Evolutionary conservation across 441 rosid species (phyloP), one percentile per base, ranked within the genome.

Genomic region (Pelargonium cotyledonis): DNA sequence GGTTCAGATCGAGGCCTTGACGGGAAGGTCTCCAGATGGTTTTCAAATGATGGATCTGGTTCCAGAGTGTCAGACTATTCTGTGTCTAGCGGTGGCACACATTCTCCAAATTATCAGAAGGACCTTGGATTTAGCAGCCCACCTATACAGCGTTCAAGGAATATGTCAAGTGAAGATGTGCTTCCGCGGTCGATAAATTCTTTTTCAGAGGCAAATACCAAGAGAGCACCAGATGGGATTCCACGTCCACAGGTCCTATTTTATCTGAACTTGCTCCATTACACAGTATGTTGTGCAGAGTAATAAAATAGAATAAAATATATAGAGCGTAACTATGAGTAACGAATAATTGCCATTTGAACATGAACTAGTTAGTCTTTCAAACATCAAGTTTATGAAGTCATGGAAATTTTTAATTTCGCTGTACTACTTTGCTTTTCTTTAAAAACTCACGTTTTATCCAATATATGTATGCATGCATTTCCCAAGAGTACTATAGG

Each of bases 1-100:
- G 97, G 96, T 74, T 95, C 99, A 65, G 97, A 89, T 79, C 82
- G 84, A 77, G 89, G 96, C 67, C 78, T 77, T 67, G 71, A 77
- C 41, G 84, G 88, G 73, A 91, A 86, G 75, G 75, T 83, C 41
- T 83, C 96, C 72, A 85, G 89, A 86, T 86, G 93, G 78, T 89
- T 94, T 76, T 85, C 89, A 49, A 88, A 85, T 73, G 96, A 91
- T 77, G 89, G 95, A 57, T 89, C 93, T 77, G 90, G 79, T 81
- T 81, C 92, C 63, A 83, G 97, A 79, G 81, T 82, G 76, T 91
- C 97, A 70, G 95, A 91, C 79, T 86, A 82, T 74, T 91, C 96
- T 65, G 80, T 76, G 61, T 91, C 91, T 53, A 88, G 96, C 82
- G 94, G 89, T 78, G 88, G 78, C 69, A 64, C 80, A 63, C 88